These are phyloP conservation scores for Neoscytalidium dimidiatum DNA, from an alignment of 2,329 filamentous ascomycete species.

Conservation along the genomic window DNA sequence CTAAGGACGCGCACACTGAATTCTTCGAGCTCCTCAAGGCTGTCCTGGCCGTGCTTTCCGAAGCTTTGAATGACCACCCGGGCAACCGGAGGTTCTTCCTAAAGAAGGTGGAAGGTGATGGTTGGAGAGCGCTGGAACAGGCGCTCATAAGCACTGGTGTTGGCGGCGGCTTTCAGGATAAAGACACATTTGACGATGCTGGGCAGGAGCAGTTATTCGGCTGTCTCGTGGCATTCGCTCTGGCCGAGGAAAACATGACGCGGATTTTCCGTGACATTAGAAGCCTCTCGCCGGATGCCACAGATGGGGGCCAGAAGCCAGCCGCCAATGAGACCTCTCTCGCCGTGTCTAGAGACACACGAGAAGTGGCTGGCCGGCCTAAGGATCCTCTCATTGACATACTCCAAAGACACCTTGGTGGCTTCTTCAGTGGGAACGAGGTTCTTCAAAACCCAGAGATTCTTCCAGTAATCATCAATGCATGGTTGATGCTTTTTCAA, in stretches of 20 bases:
- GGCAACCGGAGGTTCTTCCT: conserved; percentile 89
- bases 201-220: conserved; percentile 75
- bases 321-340: conserved; percentile 2
- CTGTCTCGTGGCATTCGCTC: conserved; percentile 75
- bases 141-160: conserved; percentile 67
- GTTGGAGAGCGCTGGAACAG: conserved; percentile 77
- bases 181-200: conserved; percentile 35
- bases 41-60: conserved; percentile 72
- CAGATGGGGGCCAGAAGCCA: conserved; percentile 28
- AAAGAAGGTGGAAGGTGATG: conserved; percentile 71
- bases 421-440: conserved; percentile 42
- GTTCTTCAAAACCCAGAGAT: conserved; percentile 43
- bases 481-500: conserved; percentile 39
- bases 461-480: conserved; percentile 40
- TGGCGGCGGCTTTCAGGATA: conserved; percentile 32
- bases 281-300: conserved; percentile 21
- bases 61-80: conserved; percentile 73
- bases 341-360: not conserved
- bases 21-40: conserved; percentile 71
- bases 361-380: conserved; percentile 17
- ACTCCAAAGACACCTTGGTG: conserved; percentile 33
- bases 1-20: conserved; percentile 62
- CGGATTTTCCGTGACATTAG: conserved; percentile 59
- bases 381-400: conserved; percentile 11
- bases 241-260: conserved; percentile 75